Conservation (phyloP, 2,329 filamentous ascomycete species). For the Bipolaris bicolor region DNA sequence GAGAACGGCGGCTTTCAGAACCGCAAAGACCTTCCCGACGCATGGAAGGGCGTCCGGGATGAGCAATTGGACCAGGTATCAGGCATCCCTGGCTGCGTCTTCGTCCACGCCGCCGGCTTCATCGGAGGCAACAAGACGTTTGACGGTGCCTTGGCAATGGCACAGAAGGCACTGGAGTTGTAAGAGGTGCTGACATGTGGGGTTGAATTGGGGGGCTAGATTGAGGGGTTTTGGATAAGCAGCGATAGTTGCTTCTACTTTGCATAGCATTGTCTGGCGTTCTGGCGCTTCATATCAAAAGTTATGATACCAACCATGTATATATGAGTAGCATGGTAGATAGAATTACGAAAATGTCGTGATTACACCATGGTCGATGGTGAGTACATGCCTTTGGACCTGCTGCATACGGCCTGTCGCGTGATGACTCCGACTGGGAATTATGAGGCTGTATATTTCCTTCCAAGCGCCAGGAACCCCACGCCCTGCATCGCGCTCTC, state of each 20-base stretch:
- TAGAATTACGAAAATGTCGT: conserved; percentile 11
- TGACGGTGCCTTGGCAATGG: conserved; percentile 87
- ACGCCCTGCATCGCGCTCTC: conserved; percentile 12
- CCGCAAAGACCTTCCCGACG: conserved; percentile 86
- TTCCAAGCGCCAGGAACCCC: conserved; percentile 14
- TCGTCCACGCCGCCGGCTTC: conserved; percentile 93
- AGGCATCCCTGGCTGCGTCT: conserved; percentile 77
- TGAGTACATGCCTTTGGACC: no score
- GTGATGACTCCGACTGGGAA: no score
- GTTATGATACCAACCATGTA: conserved; percentile 35
- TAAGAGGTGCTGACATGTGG: conserved; percentile 13
- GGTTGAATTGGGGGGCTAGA: not conserved
- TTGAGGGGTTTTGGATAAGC: not conserved
- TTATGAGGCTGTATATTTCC: no score
- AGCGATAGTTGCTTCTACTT: conserved; percentile 26
- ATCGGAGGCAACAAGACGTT: conserved; percentile 95
- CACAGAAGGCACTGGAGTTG: conserved; percentile 69
- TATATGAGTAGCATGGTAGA: conserved; percentile 15
- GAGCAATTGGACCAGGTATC: conserved; percentile 77
- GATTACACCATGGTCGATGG: not conserved
- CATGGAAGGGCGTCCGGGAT: conserved; percentile 90
- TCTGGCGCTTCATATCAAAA: conserved; percentile 34
- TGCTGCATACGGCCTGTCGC: not conserved
- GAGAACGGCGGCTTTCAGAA: conserved; percentile 87
- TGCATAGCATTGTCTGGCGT: conserved; percentile 40